Conservation (phyloP, 352 stramenopile genomes). For the Globisporangium nodosum region DNA sequence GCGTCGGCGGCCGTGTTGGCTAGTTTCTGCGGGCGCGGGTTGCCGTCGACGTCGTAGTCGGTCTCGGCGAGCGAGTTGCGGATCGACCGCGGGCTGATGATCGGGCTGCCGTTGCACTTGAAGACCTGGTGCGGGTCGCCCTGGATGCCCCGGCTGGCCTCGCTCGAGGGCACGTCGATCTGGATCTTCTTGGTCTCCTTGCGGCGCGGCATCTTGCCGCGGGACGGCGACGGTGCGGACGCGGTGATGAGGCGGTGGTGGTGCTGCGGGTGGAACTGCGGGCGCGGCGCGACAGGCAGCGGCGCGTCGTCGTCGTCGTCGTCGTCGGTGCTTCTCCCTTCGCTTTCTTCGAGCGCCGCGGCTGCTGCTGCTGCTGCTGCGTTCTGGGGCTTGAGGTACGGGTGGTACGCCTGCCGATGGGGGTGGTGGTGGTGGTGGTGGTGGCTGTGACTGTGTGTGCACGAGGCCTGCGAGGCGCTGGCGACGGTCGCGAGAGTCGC, state of each 20-base stretch:
- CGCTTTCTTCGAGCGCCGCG: neutral
- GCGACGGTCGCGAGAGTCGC: constrained; percentile 14
- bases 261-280: constrained; percentile 17
- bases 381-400: constrained; percentile 8
- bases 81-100: constrained; percentile 66
- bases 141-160: constrained; percentile 11
- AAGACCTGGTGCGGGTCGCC: constrained; percentile 49
- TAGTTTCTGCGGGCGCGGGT: constrained; percentile 26
- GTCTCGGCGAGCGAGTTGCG: constrained; percentile 56
- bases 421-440: constrained; percentile 6
- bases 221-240: neutral
- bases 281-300: neutral
- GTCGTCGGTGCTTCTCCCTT: neutral
- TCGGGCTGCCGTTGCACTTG: constrained; percentile 49
- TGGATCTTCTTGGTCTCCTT: constrained; percentile 50
- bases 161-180: constrained; percentile 30
- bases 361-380: neutral
- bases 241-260: constrained; percentile 13
- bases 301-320: constrained; percentile 5
- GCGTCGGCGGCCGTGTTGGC: constrained; percentile 8
- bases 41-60: constrained; percentile 40
- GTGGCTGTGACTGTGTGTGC: constrained; percentile 2
- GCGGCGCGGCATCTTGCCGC: constrained; percentile 32
- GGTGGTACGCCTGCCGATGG: constrained; percentile 14
- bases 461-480: neutral